Conservation (phyloP, 2,329 filamentous ascomycete species). For the Aureobasidium uvarum region DNA sequence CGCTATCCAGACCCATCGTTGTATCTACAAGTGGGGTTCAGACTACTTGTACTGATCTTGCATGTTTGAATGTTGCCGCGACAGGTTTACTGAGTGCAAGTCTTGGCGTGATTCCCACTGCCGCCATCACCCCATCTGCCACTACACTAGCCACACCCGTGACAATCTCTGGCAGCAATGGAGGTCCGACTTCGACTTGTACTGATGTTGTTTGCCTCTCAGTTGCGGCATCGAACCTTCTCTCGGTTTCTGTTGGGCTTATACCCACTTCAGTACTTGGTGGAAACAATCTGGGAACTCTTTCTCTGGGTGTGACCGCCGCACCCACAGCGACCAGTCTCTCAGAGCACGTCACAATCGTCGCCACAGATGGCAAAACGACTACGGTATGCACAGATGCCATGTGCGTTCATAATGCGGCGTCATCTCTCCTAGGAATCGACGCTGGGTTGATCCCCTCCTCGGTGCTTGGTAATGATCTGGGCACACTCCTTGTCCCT, state of each 20-base stretch:
- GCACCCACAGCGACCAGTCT: not conserved
- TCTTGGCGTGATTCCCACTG: not conserved
- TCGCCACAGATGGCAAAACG: not conserved
- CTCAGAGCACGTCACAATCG: not conserved
- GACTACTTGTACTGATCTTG: conserved; percentile 7
- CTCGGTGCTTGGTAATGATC: not conserved
- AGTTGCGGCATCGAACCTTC: not conserved
- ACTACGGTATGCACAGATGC: conserved; percentile 4
- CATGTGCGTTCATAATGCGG: conserved; percentile 4
- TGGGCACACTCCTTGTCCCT: not conserved
- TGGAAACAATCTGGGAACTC: not conserved
- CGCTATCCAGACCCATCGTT: not conserved
- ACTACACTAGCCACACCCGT: not conserved
- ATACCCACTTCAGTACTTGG: conserved; percentile 10
- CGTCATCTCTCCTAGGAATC: not conserved
- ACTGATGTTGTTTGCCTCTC: conserved; percentile 2
- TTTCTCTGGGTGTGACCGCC: not conserved
- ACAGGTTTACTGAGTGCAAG: conserved; percentile 2
- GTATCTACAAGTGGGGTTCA: not conserved
- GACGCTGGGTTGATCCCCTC: not conserved
- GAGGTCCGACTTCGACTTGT: conserved; percentile 7
- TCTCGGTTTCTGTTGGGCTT: not conserved
- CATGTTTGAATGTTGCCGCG: not conserved
- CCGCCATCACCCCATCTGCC: not conserved
- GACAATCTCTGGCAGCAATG: conserved; percentile 5